Evolutionary conservation across 1,139 yeast species (phyloP), one percentile per base, ranked within the genome.

Genomic region (Pichia sp.): DNA sequence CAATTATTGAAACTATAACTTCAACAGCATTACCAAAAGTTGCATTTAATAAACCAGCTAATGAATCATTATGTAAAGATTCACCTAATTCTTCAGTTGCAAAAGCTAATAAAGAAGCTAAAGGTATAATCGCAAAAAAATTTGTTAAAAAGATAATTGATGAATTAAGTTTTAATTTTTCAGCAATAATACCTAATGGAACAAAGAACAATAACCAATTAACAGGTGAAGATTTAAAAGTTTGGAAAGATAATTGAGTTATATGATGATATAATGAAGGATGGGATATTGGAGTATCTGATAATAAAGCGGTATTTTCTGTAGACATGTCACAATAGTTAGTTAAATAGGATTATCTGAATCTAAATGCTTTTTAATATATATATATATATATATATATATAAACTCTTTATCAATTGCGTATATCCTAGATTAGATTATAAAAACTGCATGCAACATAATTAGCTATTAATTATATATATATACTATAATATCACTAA

Each of bases 11-110:
- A 43, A 92, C 97, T 66, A 92, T 92, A 56, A 94, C 79, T 69
- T 92, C 98, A 32, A 71, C 87, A 7, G 96, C 97, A 67, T 92
- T 92, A 52, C 98, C 98, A 65, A 92, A 86, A 8, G 97, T 90
- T 3, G 97, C 97, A 69, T 92, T 92, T 61, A 92, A 73, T 56
- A 92, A 74, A 0, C 97, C 97, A 26, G 97, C 97, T 32, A 90
- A 59, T 7, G 97, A 89, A 61, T 87, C 68, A 40, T 97, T 97
- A 44, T 61, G 60, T 29, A 88, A 89, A 56, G 85, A 82, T 52
- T 79, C 87, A 39, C 96, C 81, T 53, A 92, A 74, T 62, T 89
- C 95, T 65, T 92, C 98, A 2, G 99, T 92, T 25, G 97, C 95
- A 69, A 74, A 89, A 0, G 96, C 92, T 52, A 90, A 73, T 34